Percentiles rank a stretch among this genome's conserved stretches.
Evolutionary conservation across 2,329 filamentous ascomycete species (phyloP).

Genomic region (Huntiella decipiens): DNA sequence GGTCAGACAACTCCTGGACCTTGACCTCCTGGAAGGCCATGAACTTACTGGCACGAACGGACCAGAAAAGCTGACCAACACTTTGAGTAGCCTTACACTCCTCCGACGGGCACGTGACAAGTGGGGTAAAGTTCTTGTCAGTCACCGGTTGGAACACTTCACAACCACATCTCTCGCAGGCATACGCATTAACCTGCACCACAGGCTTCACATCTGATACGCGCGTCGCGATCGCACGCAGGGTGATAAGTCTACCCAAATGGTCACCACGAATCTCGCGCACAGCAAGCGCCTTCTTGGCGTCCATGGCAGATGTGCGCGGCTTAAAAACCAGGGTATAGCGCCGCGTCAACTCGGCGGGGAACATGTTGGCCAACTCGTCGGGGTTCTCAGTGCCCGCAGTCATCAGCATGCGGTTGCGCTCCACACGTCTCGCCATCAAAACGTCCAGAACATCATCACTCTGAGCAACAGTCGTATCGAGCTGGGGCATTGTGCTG

Average conservation of each 20-base stretch:
- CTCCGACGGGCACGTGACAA: conserved; percentile 72
- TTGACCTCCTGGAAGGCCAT: conserved; percentile 96
- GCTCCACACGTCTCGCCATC: conserved; percentile 73
- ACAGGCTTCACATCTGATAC: conserved; percentile 96
- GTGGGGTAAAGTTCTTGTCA: conserved; percentile 74
- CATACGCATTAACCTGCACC: conserved; percentile 95
- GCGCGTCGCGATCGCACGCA: conserved; percentile 82
- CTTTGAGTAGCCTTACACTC: conserved; percentile 81
- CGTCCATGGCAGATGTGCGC: conserved; percentile 49
- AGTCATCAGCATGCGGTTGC: conserved; percentile 59
- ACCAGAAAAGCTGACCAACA: conserved; percentile 84
- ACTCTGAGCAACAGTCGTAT: conserved; percentile 67
- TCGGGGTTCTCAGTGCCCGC: conserved; percentile 49
- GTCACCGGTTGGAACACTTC: conserved; percentile 95
- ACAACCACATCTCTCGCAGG: conserved; percentile 86
- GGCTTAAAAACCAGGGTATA: conserved; percentile 97
- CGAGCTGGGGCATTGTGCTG: conserved; percentile 62
- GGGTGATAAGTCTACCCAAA: conserved; percentile 78
- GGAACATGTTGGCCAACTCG: conserved; percentile 60
- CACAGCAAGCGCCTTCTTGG: conserved; percentile 57
- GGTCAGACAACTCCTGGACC: conserved; percentile 97
- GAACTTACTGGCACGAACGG: conserved; percentile 92
- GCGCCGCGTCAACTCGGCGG: conserved; percentile 73
- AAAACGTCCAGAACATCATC: conserved; percentile 94
- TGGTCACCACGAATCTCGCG: conserved; percentile 85